Evolutionary conservation across 148 eudicot species (phyloP).

Genomic region (Rhododendron vialii): DNA sequence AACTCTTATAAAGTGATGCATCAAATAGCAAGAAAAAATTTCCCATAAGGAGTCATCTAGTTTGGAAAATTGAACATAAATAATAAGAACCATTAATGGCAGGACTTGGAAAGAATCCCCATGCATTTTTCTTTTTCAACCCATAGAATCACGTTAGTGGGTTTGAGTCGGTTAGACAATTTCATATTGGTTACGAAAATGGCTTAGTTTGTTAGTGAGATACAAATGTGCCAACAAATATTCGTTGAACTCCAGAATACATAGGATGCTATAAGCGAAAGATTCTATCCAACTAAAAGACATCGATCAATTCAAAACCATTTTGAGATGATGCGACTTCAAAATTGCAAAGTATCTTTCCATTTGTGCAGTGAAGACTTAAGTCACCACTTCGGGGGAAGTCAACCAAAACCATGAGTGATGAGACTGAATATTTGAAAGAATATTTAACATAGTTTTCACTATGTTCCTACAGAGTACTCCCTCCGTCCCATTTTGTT

Average conservation of each 20-base stretch:
- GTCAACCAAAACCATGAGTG: not conserved
- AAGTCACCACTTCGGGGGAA: not conserved
- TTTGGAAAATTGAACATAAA: not conserved
- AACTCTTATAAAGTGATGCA: not conserved
- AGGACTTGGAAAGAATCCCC: not conserved
- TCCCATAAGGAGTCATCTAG: not conserved
- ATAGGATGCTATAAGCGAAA: not conserved
- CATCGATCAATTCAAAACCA: not conserved
- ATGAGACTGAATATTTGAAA: no score
- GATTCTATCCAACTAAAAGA: not conserved
- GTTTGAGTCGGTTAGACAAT: not conserved
- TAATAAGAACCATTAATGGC: not conserved
- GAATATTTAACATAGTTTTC: not conserved
- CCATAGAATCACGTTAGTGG: not conserved
- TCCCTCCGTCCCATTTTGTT: no score
- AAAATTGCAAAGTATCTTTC: not conserved
- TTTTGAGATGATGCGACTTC: not conserved
- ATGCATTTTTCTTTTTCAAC: not conserved
- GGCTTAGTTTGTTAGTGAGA: not conserved
- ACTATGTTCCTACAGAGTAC: no score
- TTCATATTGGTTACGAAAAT: not conserved
- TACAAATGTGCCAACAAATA: not conserved
- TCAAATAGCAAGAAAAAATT: not conserved
- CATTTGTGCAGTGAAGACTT: not conserved
- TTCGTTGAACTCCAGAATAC: not conserved